phyloP scores from a whole-genome alignment of 2,329 filamentous ascomycete species.

The Corniculantispora saksenae region DNA sequence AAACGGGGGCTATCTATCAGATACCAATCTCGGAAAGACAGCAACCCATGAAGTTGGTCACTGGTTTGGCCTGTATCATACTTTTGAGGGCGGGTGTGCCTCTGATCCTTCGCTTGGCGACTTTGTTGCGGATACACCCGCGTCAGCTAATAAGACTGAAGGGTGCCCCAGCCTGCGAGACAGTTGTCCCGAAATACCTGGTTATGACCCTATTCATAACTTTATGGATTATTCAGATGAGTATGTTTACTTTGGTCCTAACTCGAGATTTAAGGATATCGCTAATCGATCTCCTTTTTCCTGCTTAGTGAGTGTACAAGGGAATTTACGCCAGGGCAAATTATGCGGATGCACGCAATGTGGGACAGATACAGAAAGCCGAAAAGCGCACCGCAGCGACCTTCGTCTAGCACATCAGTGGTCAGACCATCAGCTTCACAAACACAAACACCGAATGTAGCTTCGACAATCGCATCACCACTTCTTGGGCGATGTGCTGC shows the following conservation, averaged over 20 bases:
- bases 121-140: slow-evolving; percentile 29
- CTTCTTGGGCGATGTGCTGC: no score
- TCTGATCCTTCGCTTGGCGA: slow-evolving; percentile 27
- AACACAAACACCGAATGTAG: no score
- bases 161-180: slow-evolving; percentile 24
- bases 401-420: no score
- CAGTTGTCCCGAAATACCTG: slow-evolving; percentile 25
- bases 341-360: slow-evolving; percentile 1
- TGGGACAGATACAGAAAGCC: no score
- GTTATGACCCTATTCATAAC: slow-evolving; percentile 28
- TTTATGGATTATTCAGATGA: slow-evolving; percentile 33
- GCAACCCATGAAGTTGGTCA: slow-evolving; percentile 38
- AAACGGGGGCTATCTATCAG: no score
- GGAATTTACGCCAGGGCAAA: slow-evolving; percentile 44
- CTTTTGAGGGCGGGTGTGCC: slow-evolving; percentile 35
- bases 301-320: slow-evolving; percentile 37
- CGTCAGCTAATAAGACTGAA: slow-evolving; percentile 20
- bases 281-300: no score
- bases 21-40: no score
- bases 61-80: slow-evolving; percentile 40
- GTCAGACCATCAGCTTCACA: no score
- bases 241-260: not conserved
- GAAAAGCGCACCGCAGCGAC: no score
- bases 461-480: no score
- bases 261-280: no score